These are phyloP conservation scores for Xylaria bambusicola DNA, from an alignment of 495 filamentous ascomycete species.

Conservation along the genomic window DNA sequence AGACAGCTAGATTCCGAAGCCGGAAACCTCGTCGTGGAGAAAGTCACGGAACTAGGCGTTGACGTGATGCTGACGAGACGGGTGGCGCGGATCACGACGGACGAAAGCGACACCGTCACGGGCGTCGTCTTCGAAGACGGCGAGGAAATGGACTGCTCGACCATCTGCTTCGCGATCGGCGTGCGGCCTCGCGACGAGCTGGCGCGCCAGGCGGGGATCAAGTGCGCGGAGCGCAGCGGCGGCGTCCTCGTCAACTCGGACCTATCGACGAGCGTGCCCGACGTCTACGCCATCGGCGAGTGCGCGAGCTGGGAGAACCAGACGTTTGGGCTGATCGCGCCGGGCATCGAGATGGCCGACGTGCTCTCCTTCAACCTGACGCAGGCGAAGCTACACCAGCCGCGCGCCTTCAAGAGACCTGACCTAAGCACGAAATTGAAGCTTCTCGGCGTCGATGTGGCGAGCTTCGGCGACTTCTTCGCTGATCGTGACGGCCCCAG, in stretches of 20 bases:
- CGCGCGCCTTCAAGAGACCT: slow-evolving; percentile 75
- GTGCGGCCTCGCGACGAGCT: slow-evolving; percentile 84
- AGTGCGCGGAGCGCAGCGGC: slow-evolving; percentile 71
- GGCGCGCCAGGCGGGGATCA: slow-evolving; percentile 68
- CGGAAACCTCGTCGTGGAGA: slow-evolving; percentile 79
- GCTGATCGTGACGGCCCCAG: slow-evolving; percentile 87
- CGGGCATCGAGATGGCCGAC: slow-evolving; percentile 95
- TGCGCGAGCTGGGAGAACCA: slow-evolving; percentile 94
- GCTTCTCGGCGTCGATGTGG: slow-evolving; percentile 89
- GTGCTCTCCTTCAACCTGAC: slow-evolving; percentile 94
- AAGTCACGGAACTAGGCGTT: slow-evolving; percentile 77
- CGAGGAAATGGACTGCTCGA: slow-evolving; percentile 73
- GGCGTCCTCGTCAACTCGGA: slow-evolving; percentile 75
- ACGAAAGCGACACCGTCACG: slow-evolving; percentile 67
- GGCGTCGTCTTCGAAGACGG: slow-evolving; percentile 87
- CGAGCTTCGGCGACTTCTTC: slow-evolving; percentile 96
- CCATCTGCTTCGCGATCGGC: slow-evolving; percentile 92
- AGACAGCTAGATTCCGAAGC: slow-evolving; percentile 87
- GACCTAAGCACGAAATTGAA: slow-evolving; percentile 95
- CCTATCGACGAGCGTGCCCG: slow-evolving; percentile 69
- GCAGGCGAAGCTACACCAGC: slow-evolving; percentile 70
- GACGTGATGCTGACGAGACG: slow-evolving; percentile 81
- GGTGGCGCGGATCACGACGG: slow-evolving; percentile 66
- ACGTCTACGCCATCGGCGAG: slow-evolving; percentile 91
- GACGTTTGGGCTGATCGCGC: slow-evolving; percentile 91